Conservation (phyloP, 2,329 filamentous ascomycete genomes). For the Hypoxylon sp. region DNA sequence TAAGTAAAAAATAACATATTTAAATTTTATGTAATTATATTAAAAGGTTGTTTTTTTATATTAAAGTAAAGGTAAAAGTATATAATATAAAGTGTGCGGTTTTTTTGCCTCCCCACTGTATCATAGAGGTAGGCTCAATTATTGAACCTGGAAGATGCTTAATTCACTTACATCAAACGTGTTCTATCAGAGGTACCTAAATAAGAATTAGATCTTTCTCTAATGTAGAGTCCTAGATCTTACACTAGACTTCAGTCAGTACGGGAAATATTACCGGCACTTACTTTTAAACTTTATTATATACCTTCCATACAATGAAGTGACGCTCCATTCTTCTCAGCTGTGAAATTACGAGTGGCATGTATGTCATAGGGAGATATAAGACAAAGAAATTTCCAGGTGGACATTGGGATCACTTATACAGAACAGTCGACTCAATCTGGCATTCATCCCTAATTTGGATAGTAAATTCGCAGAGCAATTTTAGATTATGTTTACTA, state of each 20-base stretch:
- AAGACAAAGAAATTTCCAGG: not conserved
- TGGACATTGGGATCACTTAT: not conserved
- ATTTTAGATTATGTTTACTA: too few relatives aligned
- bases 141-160: not conserved
- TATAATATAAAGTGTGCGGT: too few relatives aligned
- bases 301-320: not conserved
- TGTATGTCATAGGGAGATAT: not conserved
- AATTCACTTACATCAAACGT: not conserved
- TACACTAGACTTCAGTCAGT: not conserved
- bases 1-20: too few relatives aligned
- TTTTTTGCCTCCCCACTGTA: too few relatives aligned
- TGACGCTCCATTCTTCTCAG: not conserved
- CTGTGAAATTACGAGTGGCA: not conserved
- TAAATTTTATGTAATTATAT: too few relatives aligned
- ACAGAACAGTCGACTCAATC: not conserved
- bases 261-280: too few relatives aligned
- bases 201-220: not conserved
- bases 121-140: too few relatives aligned
- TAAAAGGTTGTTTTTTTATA: too few relatives aligned
- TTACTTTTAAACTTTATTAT: too few relatives aligned
- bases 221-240: not conserved
- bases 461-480: too few relatives aligned
- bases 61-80: too few relatives aligned
- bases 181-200: not conserved
- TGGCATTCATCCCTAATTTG: not conserved